phyloP scores from a whole-genome alignment of 176 grass and related monocot species.

The Ampelocalamus luodianensis region DNA sequence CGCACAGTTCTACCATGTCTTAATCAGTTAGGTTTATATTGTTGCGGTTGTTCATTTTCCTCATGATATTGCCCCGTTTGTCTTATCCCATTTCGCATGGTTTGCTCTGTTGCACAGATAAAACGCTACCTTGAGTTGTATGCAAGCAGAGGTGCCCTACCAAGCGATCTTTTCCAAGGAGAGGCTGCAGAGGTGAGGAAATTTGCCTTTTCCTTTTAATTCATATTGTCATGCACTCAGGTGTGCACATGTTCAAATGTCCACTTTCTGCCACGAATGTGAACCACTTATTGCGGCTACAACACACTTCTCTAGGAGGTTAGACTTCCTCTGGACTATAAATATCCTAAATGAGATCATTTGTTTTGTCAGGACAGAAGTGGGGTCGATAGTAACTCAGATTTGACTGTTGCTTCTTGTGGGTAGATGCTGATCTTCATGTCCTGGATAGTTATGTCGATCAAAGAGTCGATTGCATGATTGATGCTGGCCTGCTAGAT shows the following conservation, averaged over 20 bases:
- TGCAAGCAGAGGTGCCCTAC: conserved; percentile 64
- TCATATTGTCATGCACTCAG: neutral
- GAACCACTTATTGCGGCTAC: neutral
- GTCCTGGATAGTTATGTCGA: conserved; percentile 78
- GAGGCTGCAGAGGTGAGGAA: conserved; percentile 62
- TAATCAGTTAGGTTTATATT: conserved; percentile 37
- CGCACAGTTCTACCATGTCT: neutral
- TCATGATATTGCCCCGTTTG: neutral
- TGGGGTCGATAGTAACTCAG: conserved; percentile 75
- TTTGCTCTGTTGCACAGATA: conserved; percentile 63
- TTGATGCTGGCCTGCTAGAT: conserved; percentile 73
- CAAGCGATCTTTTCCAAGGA: conserved; percentile 87
- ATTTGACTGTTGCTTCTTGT: conserved; percentile 89
- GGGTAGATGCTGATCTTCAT: conserved; percentile 81
- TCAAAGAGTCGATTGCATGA: conserved; percentile 82
- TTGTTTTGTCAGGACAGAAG: conserved; percentile 70
- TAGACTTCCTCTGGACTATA: neutral
- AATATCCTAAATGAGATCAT: conserved; percentile 36
- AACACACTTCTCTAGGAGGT: neutral
- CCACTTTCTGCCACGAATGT: neutral
- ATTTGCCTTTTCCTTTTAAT: neutral
- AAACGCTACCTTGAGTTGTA: conserved; percentile 77
- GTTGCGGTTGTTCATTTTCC: neutral
- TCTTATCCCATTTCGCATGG: conserved; percentile 2
- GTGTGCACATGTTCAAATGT: neutral